Percentiles rank a stretch among this genome's conserved stretches.
phyloP scores from a whole-genome alignment of 441 rosid genomes.

The Bocquillonia castaneifolia region DNA sequence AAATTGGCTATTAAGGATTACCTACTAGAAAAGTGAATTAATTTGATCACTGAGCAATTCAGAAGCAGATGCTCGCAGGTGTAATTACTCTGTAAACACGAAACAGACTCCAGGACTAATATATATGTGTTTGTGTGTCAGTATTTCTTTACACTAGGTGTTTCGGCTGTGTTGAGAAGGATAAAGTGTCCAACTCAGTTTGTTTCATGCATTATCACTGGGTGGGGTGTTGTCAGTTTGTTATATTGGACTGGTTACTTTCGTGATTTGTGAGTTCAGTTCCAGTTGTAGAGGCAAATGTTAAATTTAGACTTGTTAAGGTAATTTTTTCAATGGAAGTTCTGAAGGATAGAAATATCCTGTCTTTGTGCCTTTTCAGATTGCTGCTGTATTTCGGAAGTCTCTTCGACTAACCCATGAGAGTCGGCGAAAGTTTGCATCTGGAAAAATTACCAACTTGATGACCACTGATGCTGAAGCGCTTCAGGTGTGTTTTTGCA shows the following conservation, averaged over 20 bases:
- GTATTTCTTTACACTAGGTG: too few relatives aligned
- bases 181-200: too few relatives aligned
- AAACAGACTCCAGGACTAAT: not conserved
- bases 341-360: not conserved
- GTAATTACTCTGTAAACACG: not conserved
- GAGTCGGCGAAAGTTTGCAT: slow-evolving; percentile 70
- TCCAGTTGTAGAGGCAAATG: not conserved
- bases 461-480: slow-evolving; percentile 98
- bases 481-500: slow-evolving; percentile 64
- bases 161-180: too few relatives aligned
- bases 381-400: slow-evolving; percentile 97
- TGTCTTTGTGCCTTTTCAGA: slow-evolving; percentile 34
- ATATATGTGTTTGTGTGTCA: not conserved
- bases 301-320: not conserved
- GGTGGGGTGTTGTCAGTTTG: too few relatives aligned
- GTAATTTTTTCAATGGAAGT: not conserved
- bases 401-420: slow-evolving; percentile 92
- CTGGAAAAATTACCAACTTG: slow-evolving; percentile 98
- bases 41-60: not conserved
- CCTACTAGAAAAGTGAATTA: not conserved
- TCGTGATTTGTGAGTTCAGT: not conserved
- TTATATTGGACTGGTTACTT: too few relatives aligned
- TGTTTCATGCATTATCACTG: too few relatives aligned
- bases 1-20: not conserved
- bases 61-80: not conserved